Conservation (phyloP, 192 early-diverging fungal species). For the Podila verticillata region DNA sequence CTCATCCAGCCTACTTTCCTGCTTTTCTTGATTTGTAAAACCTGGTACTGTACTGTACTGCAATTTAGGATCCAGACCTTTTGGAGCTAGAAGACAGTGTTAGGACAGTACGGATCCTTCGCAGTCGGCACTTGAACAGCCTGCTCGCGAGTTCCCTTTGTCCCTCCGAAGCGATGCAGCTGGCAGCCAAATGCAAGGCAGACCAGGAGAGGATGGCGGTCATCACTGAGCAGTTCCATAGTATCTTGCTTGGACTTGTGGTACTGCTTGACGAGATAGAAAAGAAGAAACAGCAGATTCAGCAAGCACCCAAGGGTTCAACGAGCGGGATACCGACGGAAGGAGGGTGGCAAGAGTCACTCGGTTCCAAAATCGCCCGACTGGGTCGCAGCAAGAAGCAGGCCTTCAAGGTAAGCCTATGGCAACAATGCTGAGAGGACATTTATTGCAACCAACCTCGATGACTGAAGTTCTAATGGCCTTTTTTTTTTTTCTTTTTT, state of each 20-base stretch:
- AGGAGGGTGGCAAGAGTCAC: neutral
- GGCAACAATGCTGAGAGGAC: too few species aligned
- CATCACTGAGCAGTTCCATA: conserved; percentile 26
- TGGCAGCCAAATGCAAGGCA: conserved; percentile 1
- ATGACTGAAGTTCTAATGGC: neutral
- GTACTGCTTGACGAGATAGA: conserved; percentile 11
- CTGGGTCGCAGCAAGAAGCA: conserved; percentile 21
- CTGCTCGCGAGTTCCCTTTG: conserved; percentile 19
- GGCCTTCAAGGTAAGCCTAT: conserved; percentile 20
- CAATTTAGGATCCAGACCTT: conserved; percentile 23
- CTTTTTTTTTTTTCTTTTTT: neutral
- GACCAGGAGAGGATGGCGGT: conserved; percentile 15
- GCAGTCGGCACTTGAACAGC: conserved; percentile 38
- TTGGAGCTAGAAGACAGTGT: conserved; percentile 19
- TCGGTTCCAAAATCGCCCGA: conserved; percentile 6
- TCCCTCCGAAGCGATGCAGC: neutral
- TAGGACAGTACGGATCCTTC: conserved; percentile 20
- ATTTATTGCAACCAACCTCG: neutral
- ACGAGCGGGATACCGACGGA: neutral
- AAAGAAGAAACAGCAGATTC: neutral
- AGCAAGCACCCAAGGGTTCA: neutral
- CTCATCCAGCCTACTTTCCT: conserved; percentile 1
- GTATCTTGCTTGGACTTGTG: conserved; percentile 13
- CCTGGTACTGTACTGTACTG: too few species aligned
- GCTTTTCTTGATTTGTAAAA: neutral